phyloP scores from a whole-genome alignment of 768 basidiomycete genomes.

The Amanita rubescens region DNA sequence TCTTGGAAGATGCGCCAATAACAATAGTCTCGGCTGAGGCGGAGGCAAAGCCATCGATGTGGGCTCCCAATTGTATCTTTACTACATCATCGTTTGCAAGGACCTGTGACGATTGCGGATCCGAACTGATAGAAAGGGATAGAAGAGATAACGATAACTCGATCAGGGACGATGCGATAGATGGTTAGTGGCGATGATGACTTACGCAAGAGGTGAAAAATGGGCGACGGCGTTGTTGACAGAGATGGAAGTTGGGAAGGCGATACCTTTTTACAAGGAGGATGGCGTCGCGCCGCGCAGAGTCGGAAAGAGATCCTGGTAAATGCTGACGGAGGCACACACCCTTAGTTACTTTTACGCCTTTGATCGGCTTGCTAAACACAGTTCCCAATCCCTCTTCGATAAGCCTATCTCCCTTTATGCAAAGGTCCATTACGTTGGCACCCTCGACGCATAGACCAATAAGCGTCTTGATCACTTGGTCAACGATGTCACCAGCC shows the following conservation, averaged over 20 bases:
- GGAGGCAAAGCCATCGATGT: slow-evolving; percentile 95
- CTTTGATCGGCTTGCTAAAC: slow-evolving; percentile 88
- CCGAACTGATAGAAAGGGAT: slow-evolving; percentile 44
- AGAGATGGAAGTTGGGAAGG: slow-evolving; percentile 91
- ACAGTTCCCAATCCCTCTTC: slow-evolving; percentile 78
- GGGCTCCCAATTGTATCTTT: slow-evolving; percentile 93
- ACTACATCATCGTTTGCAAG: slow-evolving; percentile 88
- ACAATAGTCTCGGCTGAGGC: slow-evolving; percentile 92
- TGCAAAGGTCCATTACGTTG: slow-evolving; percentile 83
- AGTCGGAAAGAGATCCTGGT: neutral
- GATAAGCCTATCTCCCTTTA: slow-evolving; percentile 90
- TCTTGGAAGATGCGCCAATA: slow-evolving; percentile 65
- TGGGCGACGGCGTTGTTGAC: slow-evolving; percentile 95
- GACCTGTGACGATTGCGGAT: slow-evolving; percentile 57
- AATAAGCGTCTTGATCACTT: slow-evolving; percentile 80
- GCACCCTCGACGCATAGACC: slow-evolving; percentile 72
- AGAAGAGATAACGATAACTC: slow-evolving; percentile 9
- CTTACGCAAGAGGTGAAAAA: slow-evolving; percentile 92
- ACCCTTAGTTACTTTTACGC: slow-evolving; percentile 86
- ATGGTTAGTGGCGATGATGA: slow-evolving; percentile 14
- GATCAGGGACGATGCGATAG: slow-evolving; percentile 20
- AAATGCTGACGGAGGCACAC: slow-evolving; percentile 23
- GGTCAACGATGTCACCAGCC: slow-evolving; percentile 87
- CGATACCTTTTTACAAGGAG: slow-evolving; percentile 53
- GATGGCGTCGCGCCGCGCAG: neutral